These are phyloP conservation scores for Termitomyces eurrhizus DNA, from an alignment of 768 basidiomycete genomes.

Conservation along the genomic window DNA sequence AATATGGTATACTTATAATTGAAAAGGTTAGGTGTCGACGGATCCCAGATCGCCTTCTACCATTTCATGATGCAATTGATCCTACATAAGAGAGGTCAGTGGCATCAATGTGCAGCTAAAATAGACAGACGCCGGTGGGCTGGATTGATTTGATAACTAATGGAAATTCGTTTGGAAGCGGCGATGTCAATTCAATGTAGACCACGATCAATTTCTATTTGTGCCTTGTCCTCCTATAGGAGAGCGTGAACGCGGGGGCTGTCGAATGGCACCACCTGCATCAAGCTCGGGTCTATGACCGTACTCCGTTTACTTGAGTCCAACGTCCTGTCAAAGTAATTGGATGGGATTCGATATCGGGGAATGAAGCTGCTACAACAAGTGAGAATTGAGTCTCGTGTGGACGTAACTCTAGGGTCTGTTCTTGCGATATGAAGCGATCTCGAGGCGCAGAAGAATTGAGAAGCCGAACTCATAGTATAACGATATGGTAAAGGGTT, in stretches of 20 bases:
- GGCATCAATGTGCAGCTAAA: too few relatives aligned
- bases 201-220: neutral
- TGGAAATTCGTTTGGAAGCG: neutral
- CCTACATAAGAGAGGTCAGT: neutral
- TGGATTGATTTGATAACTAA: too few relatives aligned
- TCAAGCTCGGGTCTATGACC: neutral
- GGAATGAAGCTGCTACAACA: constrained; percentile 2
- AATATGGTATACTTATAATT: neutral
- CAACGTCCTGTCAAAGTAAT: neutral
- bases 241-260: neutral
- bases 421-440: constrained; percentile 2
- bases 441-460: neutral
- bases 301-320: neutral
- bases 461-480: neutral
- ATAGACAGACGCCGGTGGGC: too few relatives aligned
- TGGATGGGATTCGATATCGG: neutral
- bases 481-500: neutral
- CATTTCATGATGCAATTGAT: neutral
- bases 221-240: neutral
- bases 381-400: neutral
- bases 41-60: neutral
- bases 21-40: neutral
- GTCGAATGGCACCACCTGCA: neutral
- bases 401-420: neutral
- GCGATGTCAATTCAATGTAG: neutral